These are phyloP conservation scores for Cercospora nicotianae DNA, from an alignment of 2,329 filamentous ascomycete species.

Conservation along the genomic window DNA sequence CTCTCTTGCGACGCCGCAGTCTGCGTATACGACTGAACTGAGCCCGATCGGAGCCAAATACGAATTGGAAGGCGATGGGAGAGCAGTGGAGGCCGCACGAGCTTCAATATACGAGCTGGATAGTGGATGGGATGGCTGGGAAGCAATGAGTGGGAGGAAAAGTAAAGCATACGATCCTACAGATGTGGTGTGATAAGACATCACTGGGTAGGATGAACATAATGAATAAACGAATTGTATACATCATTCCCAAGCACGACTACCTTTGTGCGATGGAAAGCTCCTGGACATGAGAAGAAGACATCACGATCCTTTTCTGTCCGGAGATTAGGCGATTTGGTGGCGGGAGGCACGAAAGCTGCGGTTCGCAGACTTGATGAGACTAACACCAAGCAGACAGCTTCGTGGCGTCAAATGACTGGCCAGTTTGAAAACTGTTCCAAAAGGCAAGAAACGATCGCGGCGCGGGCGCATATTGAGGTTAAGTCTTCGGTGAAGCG, in stretches of 20 bases:
- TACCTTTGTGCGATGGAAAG: background rate
- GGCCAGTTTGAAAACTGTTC: background rate
- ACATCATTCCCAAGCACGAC: background rate
- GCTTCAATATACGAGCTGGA: slow-evolving; percentile 22
- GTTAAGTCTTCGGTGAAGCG: background rate
- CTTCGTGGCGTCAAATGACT: background rate
- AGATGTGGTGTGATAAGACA: slow-evolving; percentile 10
- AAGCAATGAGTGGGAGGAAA: slow-evolving; percentile 18
- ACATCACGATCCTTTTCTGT: background rate
- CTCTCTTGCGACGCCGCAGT: background rate
- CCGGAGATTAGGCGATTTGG: background rate
- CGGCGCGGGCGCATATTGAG: too few relatives aligned
- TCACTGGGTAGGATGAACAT: background rate
- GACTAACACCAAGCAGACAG: background rate
- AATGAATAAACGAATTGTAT: slow-evolving; percentile 11
- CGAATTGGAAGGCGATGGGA: slow-evolving; percentile 11
- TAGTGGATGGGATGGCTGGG: slow-evolving; percentile 18
- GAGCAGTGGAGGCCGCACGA: slow-evolving; percentile 18
- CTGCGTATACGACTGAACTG: background rate
- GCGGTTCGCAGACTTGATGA: background rate
- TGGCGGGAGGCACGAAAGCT: background rate
- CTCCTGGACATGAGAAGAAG: background rate
- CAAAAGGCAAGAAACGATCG: background rate
- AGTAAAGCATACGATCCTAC: slow-evolving; percentile 22
- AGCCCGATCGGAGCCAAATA: slow-evolving; percentile 8